A percentile compares a stretch with the other conserved stretches of the same genome.
Evolutionary conservation across 2,329 filamentous ascomycete species (phyloP).

Genomic region (Pestalotiopsis sp.): DNA sequence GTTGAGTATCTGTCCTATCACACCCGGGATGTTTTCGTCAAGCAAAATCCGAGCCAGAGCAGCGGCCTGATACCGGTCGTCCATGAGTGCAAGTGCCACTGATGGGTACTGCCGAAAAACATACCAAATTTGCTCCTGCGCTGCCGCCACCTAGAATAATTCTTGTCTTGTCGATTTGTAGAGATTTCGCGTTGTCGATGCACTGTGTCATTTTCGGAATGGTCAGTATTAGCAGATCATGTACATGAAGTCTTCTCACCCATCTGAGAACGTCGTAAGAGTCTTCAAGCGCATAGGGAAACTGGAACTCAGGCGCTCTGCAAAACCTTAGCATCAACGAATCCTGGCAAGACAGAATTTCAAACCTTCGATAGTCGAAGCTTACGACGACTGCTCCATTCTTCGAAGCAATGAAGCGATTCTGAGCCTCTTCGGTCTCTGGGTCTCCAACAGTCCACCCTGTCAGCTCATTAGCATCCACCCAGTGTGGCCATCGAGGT

Average conservation of each 20-base stretch:
- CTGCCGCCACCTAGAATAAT: constrained; percentile 1
- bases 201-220: neutral
- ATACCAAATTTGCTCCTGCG: neutral
- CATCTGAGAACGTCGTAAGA: neutral
- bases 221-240: neutral
- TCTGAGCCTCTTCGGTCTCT: constrained; percentile 1
- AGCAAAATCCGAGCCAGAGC: neutral
- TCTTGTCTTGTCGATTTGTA: neutral
- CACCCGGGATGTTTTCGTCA: neutral
- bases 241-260: neutral
- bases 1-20: neutral
- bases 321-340: neutral
- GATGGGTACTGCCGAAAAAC: neutral
- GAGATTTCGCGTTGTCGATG: neutral
- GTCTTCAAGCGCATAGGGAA: neutral
- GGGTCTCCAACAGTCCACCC: constrained; percentile 1
- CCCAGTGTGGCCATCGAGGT: neutral
- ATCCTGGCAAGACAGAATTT: neutral
- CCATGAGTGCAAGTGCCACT: neutral
- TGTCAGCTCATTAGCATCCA: neutral
- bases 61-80: neutral
- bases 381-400: neutral
- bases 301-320: neutral
- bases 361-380: constrained; percentile 1
- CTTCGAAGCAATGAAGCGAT: neutral